Percentiles rank a stretch among this genome's conserved stretches.
Evolutionary conservation across 2,329 filamentous ascomycete genomes (phyloP).

Genomic region (Zymoseptoria brevis): DNA sequence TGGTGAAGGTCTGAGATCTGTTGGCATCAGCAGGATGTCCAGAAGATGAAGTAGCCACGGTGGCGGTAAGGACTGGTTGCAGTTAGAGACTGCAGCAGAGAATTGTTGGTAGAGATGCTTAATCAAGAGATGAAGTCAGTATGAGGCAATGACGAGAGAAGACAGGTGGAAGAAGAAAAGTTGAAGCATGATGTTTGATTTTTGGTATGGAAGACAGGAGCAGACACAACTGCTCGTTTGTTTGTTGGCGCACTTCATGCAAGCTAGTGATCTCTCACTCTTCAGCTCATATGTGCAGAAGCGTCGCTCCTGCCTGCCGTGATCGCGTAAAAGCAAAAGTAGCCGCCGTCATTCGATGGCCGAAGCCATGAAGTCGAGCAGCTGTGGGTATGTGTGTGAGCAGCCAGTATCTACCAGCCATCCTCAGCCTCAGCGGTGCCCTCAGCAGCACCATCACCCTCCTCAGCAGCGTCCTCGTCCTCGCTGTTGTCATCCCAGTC

Average conservation of each 20-base stretch:
- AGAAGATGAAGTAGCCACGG: background rate
- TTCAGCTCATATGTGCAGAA: background rate
- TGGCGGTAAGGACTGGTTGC: background rate
- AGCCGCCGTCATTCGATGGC: background rate
- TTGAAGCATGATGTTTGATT: background rate
- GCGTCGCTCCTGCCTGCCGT: background rate
- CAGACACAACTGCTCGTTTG: background rate
- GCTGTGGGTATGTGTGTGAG: background rate
- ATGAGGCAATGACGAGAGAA: background rate
- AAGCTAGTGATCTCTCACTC: background rate
- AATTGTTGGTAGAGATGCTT: background rate
- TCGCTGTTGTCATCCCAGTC: conserved; percentile 49
- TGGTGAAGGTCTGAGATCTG: background rate
- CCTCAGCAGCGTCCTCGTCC: conserved; percentile 27
- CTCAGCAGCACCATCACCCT: conserved; percentile 7
- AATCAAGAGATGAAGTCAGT: background rate
- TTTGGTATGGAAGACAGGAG: background rate
- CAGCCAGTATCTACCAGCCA: conserved; percentile 3
- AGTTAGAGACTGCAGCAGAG: background rate
- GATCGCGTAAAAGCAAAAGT: background rate
- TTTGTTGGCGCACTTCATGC: background rate
- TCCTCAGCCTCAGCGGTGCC: conserved; percentile 15
- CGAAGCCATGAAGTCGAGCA: background rate
- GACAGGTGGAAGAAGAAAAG: background rate
- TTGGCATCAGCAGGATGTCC: background rate